A percentile compares a stretch with the other conserved stretches of the same genome.
phyloP scores from a whole-genome alignment of 805 yeast species.

The Candida orba region DNA sequence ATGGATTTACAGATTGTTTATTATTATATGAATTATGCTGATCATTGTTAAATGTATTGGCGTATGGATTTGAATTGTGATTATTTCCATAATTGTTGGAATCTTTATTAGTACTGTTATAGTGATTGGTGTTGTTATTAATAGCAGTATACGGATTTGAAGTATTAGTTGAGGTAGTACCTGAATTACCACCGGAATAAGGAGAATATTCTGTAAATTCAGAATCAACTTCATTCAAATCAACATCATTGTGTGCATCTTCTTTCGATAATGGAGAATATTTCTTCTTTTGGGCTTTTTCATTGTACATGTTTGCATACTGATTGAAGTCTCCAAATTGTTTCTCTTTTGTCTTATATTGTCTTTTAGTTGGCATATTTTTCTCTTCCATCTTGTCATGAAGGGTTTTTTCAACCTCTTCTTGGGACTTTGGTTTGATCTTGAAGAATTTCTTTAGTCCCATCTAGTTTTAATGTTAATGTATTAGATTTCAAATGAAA shows the following conservation, averaged over 20 bases:
- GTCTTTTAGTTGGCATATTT: constrained; percentile 35
- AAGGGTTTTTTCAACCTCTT: constrained; percentile 34
- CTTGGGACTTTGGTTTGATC: constrained; percentile 38
- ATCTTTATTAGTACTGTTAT: too few relatives aligned
- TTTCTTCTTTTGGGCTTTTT: constrained; percentile 27
- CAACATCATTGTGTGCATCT: constrained; percentile 23
- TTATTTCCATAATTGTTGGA: too few relatives aligned
- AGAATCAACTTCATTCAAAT: neutral
- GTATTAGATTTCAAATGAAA: neutral
- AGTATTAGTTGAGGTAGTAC: too few relatives aligned
- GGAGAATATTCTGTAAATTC: neutral
- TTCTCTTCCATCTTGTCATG: constrained; percentile 34
- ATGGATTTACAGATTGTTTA: constrained; percentile 1
- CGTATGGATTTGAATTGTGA: constrained; percentile 11
- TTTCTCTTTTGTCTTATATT: constrained; percentile 18
- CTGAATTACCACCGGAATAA: neutral
- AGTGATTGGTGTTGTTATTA: neutral
- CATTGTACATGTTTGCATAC: constrained; percentile 39
- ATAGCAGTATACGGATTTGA: neutral
- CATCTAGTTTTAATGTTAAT: constrained; percentile 25
- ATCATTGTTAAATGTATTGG: neutral
- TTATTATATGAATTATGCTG: neutral
- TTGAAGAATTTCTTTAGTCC: constrained; percentile 42
- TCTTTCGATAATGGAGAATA: constrained; percentile 34
- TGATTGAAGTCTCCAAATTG: constrained; percentile 39